Evolutionary conservation across 139 green algal species (phyloP), one percentile per base, ranked within the genome.

Genomic region (Tetraselmis striata): DNA sequence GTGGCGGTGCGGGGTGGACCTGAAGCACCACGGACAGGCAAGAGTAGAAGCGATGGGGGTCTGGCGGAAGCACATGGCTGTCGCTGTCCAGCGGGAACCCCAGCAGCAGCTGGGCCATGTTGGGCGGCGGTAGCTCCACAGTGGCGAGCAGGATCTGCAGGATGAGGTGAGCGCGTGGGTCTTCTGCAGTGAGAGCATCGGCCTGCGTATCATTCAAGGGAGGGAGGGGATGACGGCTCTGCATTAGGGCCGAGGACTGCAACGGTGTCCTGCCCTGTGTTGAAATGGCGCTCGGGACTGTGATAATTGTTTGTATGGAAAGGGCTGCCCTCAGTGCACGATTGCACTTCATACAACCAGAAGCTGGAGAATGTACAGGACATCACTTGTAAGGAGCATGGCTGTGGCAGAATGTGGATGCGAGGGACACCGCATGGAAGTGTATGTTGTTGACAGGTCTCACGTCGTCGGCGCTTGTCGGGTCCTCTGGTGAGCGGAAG

Each of bases 71-170:
- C 83, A 90, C 11, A 59, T 77, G 29, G 32, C 78, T 82, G 30
- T 86, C 59, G 45, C 85, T 45, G 31, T 92, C 87, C 28, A 91
- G 67, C 45, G 96, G 89, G 79, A 95, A 98, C 26, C 93, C 92
- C 31, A 95, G 84, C 31, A 98, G 88, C 78, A 97, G 83, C 78
- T 98, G 93, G 0, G 87, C 80, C 30, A 98, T 27, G 83, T 87
- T 90, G 59, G 94, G 94, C 0, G 58, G 31, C 1, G 79, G 84
- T 0, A 79, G 81, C 1, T 87, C 77, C 18, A 94, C 29, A 0
- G 75, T 80, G 31, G 59, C 32, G 26, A 77, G 75, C 18, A 87
- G 31, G 18, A 67, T 67, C 45, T 67, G 45, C 18, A 67, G 18
- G 18, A 67, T 67, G 45, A 67, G 45, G 11, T 67, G 45, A 5